These are phyloP conservation scores for Gracilaria gracilis DNA, from an alignment of 23 red algal genomes.

Conservation along the genomic window DNA sequence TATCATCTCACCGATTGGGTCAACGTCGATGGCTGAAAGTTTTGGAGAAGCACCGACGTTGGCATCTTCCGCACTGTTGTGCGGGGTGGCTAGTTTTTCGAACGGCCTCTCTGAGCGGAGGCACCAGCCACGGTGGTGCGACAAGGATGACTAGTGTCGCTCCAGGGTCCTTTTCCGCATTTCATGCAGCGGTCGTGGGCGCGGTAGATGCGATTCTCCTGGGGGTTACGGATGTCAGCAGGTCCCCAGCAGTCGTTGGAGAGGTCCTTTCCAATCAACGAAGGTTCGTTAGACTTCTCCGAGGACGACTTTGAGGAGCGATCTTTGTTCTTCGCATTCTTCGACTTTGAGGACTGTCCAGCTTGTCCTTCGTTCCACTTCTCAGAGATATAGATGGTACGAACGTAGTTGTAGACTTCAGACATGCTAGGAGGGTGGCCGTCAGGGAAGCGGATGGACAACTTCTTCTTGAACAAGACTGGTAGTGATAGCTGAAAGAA, in stretches of 20 bases:
- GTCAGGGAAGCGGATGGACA: background rate
- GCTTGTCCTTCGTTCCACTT: background rate
- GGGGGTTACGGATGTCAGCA: background rate
- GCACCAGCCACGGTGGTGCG: background rate
- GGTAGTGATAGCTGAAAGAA: background rate
- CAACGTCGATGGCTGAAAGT: background rate
- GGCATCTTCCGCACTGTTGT: background rate
- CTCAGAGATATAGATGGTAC: background rate
- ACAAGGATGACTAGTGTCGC: background rate
- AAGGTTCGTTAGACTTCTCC: background rate
- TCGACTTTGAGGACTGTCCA: background rate
- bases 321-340: background rate
- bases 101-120: background rate
- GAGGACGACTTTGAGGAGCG: background rate
- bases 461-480: background rate
- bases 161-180: background rate
- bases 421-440: background rate
- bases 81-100: background rate
- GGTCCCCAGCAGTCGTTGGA: background rate
- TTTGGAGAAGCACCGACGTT: background rate
- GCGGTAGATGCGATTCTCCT: background rate
- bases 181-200: slow-evolving; percentile 2
- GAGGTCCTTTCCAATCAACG: background rate
- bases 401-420: background rate
- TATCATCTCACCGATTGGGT: background rate